Conservation (phyloP, 1,139 yeast genomes). For the Hansenula sp. region DNA sequence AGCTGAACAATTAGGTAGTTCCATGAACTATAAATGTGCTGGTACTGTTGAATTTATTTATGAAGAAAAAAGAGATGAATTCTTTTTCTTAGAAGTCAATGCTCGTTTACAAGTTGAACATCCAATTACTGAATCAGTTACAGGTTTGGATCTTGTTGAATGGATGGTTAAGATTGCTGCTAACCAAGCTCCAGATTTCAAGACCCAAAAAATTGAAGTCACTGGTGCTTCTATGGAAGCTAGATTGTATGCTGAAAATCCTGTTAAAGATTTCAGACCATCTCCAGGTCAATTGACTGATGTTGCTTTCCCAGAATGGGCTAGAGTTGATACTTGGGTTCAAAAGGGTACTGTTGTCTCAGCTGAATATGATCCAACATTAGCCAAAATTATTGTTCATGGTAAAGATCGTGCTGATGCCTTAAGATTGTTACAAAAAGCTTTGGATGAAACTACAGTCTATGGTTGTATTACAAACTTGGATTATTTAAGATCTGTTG, state of each 20-base stretch:
- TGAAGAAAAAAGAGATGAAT: constrained; percentile 79
- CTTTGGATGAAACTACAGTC: constrained; percentile 80
- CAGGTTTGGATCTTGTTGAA: constrained; percentile 91
- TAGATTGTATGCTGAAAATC: constrained; percentile 92
- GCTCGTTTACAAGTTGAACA: constrained; percentile 97
- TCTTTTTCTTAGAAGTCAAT: constrained; percentile 92
- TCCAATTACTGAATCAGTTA: constrained; percentile 92
- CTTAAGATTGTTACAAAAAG: constrained; percentile 65
- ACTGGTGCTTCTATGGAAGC: constrained; percentile 96
- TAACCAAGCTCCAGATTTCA: constrained; percentile 76
- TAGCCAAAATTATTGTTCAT: constrained; percentile 93
- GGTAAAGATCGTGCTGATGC: constrained; percentile 89
- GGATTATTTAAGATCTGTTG: constrained; percentile 84
- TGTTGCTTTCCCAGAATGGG: constrained; percentile 81
- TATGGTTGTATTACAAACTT: constrained; percentile 87
- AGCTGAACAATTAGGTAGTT: constrained; percentile 74
- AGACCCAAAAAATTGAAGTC: constrained; percentile 45
- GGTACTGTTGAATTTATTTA: constrained; percentile 97
- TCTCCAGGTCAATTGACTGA: constrained; percentile 93
- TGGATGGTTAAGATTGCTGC: constrained; percentile 96
- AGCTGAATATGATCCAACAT: constrained; percentile 94
- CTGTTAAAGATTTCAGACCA: constrained; percentile 90
- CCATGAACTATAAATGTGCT: constrained; percentile 89
- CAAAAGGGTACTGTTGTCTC: constrained; percentile 83
- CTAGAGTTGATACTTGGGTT: constrained; percentile 94